phyloP scores from a whole-genome alignment of 2,329 filamentous ascomycete species.

The Cyclaneusma minus region DNA sequence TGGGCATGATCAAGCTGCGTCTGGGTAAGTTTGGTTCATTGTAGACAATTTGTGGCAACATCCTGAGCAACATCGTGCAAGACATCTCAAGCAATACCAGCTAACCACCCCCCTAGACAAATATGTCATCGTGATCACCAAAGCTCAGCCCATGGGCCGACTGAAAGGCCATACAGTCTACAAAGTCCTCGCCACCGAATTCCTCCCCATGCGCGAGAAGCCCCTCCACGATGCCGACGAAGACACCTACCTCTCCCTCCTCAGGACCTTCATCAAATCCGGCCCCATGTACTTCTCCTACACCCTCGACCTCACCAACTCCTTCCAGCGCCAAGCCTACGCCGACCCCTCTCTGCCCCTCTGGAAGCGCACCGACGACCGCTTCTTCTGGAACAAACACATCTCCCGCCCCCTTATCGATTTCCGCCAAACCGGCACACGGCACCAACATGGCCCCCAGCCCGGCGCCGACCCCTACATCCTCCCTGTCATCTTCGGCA shows the following conservation, averaged over 20 bases:
- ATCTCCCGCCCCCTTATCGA: constrained; percentile 83
- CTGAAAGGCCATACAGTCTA: constrained; percentile 95
- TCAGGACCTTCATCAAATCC: constrained; percentile 67
- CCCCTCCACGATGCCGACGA: constrained; percentile 86
- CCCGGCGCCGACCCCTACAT: constrained; percentile 79
- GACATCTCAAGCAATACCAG: too few species aligned
- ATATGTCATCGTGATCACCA: constrained; percentile 93
- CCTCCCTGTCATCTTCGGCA: constrained; percentile 88
- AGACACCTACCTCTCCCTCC: constrained; percentile 71
- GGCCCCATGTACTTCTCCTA: constrained; percentile 98
- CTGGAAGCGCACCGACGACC: constrained; percentile 87
- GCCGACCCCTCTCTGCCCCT: constrained; percentile 56
- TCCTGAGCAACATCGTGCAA: background rate
- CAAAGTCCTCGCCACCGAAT: constrained; percentile 79
- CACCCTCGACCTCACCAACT: constrained; percentile 90
- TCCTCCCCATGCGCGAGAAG: constrained; percentile 84
- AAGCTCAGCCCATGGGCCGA: constrained; percentile 77
- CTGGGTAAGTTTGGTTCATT: constrained; percentile 54
- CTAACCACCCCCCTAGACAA: constrained; percentile 42
- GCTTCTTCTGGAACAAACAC: constrained; percentile 98
- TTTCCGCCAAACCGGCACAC: constrained; percentile 51
- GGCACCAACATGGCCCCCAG: constrained; percentile 54
- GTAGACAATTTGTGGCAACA: too few species aligned
- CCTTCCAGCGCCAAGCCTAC: constrained; percentile 83
- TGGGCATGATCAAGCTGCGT: constrained; percentile 85